These are phyloP conservation scores for Aristolochia contorta DNA, from an alignment of 164 flowering plant species.

Conservation along the genomic window DNA sequence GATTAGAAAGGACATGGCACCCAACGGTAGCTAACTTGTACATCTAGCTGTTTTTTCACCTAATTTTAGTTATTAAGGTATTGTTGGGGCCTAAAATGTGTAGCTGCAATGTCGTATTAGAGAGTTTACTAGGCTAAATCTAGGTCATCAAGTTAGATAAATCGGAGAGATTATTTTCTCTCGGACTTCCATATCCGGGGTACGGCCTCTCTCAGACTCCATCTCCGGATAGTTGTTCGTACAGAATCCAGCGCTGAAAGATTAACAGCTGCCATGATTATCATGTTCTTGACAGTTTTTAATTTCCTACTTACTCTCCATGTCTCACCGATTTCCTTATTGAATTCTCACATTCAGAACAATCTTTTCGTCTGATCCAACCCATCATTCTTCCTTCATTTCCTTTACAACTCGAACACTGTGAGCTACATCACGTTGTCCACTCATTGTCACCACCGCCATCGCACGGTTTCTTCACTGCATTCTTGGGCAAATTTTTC, in stretches of 20 bases:
- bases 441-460: neutral
- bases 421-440: neutral
- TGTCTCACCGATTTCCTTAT: neutral
- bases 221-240: neutral
- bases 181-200: too few species aligned
- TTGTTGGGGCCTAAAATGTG: too few species aligned
- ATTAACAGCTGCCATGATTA: neutral
- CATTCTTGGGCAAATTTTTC: neutral
- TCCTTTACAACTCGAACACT: neutral
- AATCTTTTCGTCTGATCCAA: neutral
- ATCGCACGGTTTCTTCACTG: neutral
- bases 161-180: too few species aligned
- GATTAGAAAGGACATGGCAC: too few species aligned
- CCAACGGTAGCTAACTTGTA: too few species aligned
- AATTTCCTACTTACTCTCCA: neutral
- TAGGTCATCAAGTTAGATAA: too few species aligned
- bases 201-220: neutral
- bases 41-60: too few species aligned
- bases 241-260: too few species aligned
- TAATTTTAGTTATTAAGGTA: too few species aligned
- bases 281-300: neutral
- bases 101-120: too few species aligned
- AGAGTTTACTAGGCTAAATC: too few species aligned
- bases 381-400: neutral
- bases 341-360: neutral